phyloP scores from a whole-genome alignment of 2,329 filamentous ascomycete species.

The Hypoxylon sp. region DNA sequence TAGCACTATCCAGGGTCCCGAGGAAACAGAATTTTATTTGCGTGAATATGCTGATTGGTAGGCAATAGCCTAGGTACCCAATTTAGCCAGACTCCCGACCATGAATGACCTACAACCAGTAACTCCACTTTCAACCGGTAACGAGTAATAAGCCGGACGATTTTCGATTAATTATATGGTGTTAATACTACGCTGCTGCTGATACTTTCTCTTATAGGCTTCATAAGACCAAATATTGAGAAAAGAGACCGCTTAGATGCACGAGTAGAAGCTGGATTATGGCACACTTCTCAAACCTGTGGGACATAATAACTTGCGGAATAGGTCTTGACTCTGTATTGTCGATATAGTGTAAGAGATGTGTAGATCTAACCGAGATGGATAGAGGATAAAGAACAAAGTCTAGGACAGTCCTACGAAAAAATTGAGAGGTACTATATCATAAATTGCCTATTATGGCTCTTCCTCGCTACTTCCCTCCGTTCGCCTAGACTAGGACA shows the following conservation, averaged over 20 bases:
- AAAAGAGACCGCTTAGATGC: background rate
- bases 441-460: constrained; percentile 31
- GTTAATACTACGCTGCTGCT: background rate
- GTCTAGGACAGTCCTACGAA: background rate
- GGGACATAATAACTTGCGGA: background rate
- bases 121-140: background rate
- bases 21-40: background rate
- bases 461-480: constrained; percentile 10
- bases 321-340: background rate
- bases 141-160: constrained; percentile 10
- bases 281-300: background rate
- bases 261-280: background rate
- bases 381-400: background rate
- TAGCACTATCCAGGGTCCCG: background rate
- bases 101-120: background rate
- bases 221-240: background rate
- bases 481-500: background rate
- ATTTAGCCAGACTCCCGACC: constrained; percentile 34
- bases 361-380: background rate
- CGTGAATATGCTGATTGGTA: constrained; percentile 20
- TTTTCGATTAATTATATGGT: constrained; percentile 2
- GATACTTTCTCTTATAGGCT: background rate
- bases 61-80: background rate
- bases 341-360: background rate
- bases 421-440: constrained; percentile 12